Evolutionary conservation across 805 yeast genomes (phyloP).

Genomic region (Saturnispora diversa): DNA sequence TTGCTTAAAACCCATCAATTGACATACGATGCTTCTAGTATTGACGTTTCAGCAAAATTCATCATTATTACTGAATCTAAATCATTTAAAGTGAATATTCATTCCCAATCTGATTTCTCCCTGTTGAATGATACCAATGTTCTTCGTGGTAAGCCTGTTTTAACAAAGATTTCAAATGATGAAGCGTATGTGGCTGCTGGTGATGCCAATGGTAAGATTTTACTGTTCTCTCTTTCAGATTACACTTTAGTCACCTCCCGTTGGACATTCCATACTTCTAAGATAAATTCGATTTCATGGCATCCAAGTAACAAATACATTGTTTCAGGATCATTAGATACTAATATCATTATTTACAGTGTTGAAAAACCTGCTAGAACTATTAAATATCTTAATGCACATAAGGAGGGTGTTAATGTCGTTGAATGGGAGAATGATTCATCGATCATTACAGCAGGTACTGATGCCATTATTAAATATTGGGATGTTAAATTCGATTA

Average conservation of each 20-base stretch:
- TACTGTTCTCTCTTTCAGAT: constrained; percentile 53
- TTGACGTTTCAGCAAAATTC: constrained; percentile 35
- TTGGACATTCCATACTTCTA: constrained; percentile 94
- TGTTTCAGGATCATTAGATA: constrained; percentile 78
- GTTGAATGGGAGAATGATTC: constrained; percentile 56
- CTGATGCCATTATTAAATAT: constrained; percentile 69
- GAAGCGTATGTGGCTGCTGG: constrained; percentile 72
- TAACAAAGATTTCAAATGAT: constrained; percentile 62
- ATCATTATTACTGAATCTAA: constrained; percentile 45
- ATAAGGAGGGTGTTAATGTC: constrained; percentile 76
- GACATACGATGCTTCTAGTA: constrained; percentile 36
- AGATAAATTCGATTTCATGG: constrained; percentile 75
- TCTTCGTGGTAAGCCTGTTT: constrained; percentile 55
- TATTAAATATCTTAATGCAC: constrained; percentile 68
- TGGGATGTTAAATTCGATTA: constrained; percentile 46
- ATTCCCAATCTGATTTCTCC: constrained; percentile 21
- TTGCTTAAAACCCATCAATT: constrained; percentile 26
- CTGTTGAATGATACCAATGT: constrained; percentile 29
- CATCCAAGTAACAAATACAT: constrained; percentile 60
- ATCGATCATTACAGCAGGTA: constrained; percentile 60
- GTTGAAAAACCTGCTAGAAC: constrained; percentile 72
- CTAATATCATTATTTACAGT: constrained; percentile 71
- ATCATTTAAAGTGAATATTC: constrained; percentile 35
- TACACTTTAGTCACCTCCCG: constrained; percentile 64
- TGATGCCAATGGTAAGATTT: constrained; percentile 77